Percentiles rank a stretch among this genome's conserved stretches.
Conservation (phyloP, 2,329 filamentous ascomycete species). For the Fusarium fracticaudum region DNA sequence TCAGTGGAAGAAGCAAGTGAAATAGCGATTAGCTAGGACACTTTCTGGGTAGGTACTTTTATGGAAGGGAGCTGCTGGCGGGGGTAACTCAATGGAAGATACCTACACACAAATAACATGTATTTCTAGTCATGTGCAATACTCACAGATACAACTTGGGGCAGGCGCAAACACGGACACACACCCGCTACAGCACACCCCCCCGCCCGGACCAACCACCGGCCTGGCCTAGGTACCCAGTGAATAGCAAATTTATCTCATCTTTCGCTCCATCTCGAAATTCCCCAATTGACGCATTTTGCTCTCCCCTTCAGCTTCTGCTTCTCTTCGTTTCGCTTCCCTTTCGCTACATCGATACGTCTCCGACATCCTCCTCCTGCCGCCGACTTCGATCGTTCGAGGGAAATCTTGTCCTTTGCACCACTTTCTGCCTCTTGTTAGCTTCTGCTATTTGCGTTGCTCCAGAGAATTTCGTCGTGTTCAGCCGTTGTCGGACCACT, state of each 20-base stretch:
- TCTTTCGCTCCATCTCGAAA: constrained; percentile 41
- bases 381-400: constrained; percentile 25
- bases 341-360: constrained; percentile 21
- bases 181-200: constrained; percentile 17
- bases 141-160: constrained; percentile 4
- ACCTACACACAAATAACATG: neutral
- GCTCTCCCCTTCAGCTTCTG: constrained; percentile 23
- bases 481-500: constrained; percentile 35
- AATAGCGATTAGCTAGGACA: neutral
- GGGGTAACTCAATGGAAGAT: neutral
- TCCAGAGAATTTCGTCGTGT: constrained; percentile 17
- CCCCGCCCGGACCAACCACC: constrained; percentile 43
- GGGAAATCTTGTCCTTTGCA: constrained; percentile 10
- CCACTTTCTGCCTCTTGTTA: constrained; percentile 12
- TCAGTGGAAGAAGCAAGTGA: constrained; percentile 5
- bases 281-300: constrained; percentile 44
- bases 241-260: constrained; percentile 44
- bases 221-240: constrained; percentile 36
- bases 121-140: constrained; percentile 8
- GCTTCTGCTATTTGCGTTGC: constrained; percentile 19
- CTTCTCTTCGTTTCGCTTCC: constrained; percentile 16
- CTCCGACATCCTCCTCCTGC: constrained; percentile 19
- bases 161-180: neutral
- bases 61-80: neutral
- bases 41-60: neutral